Evolutionary conservation across 2,329 filamentous ascomycete genomes (phyloP), one percentile per base, ranked within the genome.

Genomic region (Triangularia setosa): DNA sequence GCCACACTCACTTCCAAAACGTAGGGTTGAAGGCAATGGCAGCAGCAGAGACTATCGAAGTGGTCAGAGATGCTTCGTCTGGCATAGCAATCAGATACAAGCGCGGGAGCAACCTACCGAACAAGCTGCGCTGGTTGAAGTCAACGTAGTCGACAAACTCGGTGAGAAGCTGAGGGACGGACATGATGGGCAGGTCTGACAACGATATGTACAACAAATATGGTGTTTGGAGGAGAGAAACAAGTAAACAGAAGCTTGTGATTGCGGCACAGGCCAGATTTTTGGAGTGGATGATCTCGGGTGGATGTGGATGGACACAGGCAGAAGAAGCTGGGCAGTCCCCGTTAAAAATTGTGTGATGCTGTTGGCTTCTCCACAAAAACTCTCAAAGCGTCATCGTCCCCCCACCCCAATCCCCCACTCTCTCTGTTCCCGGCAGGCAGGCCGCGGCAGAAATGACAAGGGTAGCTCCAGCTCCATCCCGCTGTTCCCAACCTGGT

Each of bases 1-100:
- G n/a, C n/a, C 68, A 11, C 44, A 84, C 91, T 83, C 84, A 97
- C 93, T 99, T 99, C 95, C 95, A 99, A 79, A 97, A 98, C n/a
- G 95, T 89, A 23, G 95, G 95, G 79, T 99, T 99, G 80, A 99
- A 98, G 58, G 89, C 84, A 79, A 99, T 96, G 61, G 91, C 86
- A 63, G 83, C 84, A 57, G 89, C 91, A 70, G 92, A 91, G 71
- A 95, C 93, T 97, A 70, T 64, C 61, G 9, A 21, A 25, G 53
- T 56, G 56, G 65, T 72, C 61, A 73, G 70, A 62, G 54, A 65
- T 23, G 40, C 24, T n/a, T 25, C 48, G 65, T 52, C 61, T 59
- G 58, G 54, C 33, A 28, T 18, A 27, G 30, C 44, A 60, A 16
- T 25, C 48, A 25, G 58, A 59, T 48, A 24, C 54, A 33, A 65